Base-by-base conservation (phyloP, 768 basidiomycete species). In the Kwoniella heveanensis region DNA sequence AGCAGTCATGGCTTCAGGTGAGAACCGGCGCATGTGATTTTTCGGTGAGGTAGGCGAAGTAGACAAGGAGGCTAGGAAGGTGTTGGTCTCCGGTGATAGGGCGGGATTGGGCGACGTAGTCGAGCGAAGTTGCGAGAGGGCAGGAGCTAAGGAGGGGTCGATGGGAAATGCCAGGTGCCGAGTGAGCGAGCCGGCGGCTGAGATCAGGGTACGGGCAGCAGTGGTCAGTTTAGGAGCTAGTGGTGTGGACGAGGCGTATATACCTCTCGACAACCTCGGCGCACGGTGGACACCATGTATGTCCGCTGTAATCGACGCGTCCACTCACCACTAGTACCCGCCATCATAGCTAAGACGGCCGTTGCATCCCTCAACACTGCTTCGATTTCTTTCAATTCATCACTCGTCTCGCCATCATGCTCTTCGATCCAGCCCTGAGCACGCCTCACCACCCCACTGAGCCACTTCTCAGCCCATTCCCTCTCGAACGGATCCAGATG, bases 391-490 rank as follows among this genome's bases (percentile, higher is more conserved):
- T 60, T 60, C 22, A 65, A 55, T 39, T 64, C 54, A 15, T 54
- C 52, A n/a, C 36, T 15, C 21, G 21, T 8, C 9, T 48, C 15
- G 22, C 47, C 51, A 26, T 54, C 56, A 10, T 65, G 60, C 56
- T 75, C 77, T 46, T 74, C 74, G 2, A 77, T 10, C 69, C 70
- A 77, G 0, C 68, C 68, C 58, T 80, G 76, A 19, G 74, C 64
- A 10, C 79, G 61, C 17, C 76, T 48, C 2, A 80, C 66, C 0
- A 80, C 53, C 1, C 76, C 74, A 32, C 68, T 65, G 19, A 80
- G 64, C 79, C 79, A 80, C 59, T 73, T 73, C 53, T 78, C 76
- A 9, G 77, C 65, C 79, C 79, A 80, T 10, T 77, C 74, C 24
- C 77, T 30, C 55, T 80, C 79, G 39, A 80, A 80, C 9, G 71